Conservation (phyloP, 2,329 filamentous ascomycete species). For the Ascochyta pisi region DNA sequence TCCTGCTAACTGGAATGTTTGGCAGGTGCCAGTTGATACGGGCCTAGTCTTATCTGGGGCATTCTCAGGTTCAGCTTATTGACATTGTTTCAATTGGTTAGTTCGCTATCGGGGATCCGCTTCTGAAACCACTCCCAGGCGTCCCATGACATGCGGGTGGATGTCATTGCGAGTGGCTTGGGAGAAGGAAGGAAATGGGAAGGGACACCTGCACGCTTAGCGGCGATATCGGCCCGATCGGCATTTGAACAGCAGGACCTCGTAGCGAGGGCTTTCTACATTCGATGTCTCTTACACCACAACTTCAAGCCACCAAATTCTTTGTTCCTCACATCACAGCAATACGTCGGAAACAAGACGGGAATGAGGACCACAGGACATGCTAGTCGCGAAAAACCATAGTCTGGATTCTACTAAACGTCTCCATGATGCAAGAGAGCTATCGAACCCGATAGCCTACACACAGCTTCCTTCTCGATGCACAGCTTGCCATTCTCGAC, state of each 20-base stretch:
- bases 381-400: too few species aligned
- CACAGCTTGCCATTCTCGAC: too few species aligned
- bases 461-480: too few species aligned
- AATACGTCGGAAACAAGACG: too few species aligned
- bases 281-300: neutral
- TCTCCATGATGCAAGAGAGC: too few species aligned
- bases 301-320: too few species aligned
- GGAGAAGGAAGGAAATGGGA: neutral
- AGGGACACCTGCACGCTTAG: neutral
- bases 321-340: too few species aligned
- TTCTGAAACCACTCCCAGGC: neutral
- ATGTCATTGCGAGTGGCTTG: constrained; percentile 1
- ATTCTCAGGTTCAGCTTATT: neutral
- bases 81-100: neutral
- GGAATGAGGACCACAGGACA: too few species aligned
- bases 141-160: neutral
- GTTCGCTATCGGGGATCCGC: neutral
- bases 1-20: neutral
- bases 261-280: neutral
- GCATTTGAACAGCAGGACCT: neutral
- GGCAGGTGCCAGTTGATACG: neutral
- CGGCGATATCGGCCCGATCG: constrained; percentile 11
- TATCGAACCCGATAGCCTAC: too few species aligned
- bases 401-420: too few species aligned
- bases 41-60: constrained; percentile 7